phyloP scores from a whole-genome alignment of 495 filamentous ascomycete species.

The Aspergillus bridgeri region DNA sequence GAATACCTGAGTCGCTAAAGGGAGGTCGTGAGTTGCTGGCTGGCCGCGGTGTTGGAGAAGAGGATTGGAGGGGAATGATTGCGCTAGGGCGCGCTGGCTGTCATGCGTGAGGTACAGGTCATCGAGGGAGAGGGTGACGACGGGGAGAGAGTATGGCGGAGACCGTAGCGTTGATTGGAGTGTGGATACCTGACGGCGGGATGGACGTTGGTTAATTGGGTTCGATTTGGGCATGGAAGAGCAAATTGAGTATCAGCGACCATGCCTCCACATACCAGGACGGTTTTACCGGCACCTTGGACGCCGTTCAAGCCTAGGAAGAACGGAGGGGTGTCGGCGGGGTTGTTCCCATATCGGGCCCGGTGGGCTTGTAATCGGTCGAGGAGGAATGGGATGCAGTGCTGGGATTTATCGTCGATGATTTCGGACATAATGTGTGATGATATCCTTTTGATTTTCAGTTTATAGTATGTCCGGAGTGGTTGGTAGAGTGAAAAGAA shows the following conservation, averaged over 20 bases:
- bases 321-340: constrained; percentile 48
- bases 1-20: constrained; percentile 61
- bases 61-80: constrained; percentile 61
- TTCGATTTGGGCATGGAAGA: background rate
- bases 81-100: constrained; percentile 64
- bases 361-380: constrained; percentile 55
- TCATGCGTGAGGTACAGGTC: constrained; percentile 81
- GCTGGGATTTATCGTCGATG: constrained; percentile 80
- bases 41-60: constrained; percentile 82
- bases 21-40: constrained; percentile 80
- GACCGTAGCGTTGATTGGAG: constrained; percentile 63
- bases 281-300: constrained; percentile 90
- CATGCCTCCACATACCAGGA: constrained; percentile 61
- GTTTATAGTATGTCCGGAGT: background rate
- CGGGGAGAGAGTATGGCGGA: constrained; percentile 64
- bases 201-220: constrained; percentile 1
- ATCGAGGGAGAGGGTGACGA: constrained; percentile 81
- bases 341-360: constrained; percentile 28
- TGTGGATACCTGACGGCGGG: constrained; percentile 50
- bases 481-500: background rate
- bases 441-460: background rate
- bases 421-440: constrained; percentile 46
- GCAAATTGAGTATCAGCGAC: background rate
- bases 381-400: constrained; percentile 84
- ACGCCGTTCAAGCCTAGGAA: constrained; percentile 63